Base-by-base conservation (phyloP, 202 grass and related monocot genomes). In the Schoenoplectus tabernaemontani region DNA sequence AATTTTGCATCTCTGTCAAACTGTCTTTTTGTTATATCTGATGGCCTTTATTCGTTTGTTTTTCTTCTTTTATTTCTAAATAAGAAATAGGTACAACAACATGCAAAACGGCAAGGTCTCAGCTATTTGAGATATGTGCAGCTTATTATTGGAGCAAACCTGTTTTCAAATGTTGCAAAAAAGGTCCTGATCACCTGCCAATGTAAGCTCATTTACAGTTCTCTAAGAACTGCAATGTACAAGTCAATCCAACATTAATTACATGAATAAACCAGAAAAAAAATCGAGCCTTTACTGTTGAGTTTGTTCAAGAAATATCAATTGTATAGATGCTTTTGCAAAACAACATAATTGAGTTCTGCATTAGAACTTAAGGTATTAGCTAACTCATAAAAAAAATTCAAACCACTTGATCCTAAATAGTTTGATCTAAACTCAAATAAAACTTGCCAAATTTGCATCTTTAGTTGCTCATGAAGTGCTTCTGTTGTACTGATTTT, bases 91-190 rank as follows among this genome's bases (percentile, higher is more conserved):
- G 89, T 88, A 58, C 71, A 80, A 83, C 83, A 78, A 79, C 82
- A 62, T 72, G 34, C 15, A 93, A 97, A 87, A 87, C 85, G 50
- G 87, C 84, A 57, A 97, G 65, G 75, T 92, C 91, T 54, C 80
- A 82, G 43, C 87, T 97, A 60, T 84, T 86, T 85, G 94, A 93
- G 74, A 39, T 97, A 51, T 97, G 94, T 77, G 59, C 87, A 51
- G 89, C 84, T 73, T 91, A 78, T 78, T 87, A 87, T 76, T 97
- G 94, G 94, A 84, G 73, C 56, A 72, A 34, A 78, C 94, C 94
- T 65, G 72, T 73, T 64, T 93, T 97, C 30, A 41, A 89, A 34
- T 86, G 87, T 58, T 93, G 79, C 65, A 92, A 87, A 85, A 88
- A 97, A 86, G 94, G 94, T 5, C 79, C 91, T 76, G 76, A 63